Base-by-base conservation (phyloP, 176 grass and related monocot species). In the Lolium multiflorum region DNA sequence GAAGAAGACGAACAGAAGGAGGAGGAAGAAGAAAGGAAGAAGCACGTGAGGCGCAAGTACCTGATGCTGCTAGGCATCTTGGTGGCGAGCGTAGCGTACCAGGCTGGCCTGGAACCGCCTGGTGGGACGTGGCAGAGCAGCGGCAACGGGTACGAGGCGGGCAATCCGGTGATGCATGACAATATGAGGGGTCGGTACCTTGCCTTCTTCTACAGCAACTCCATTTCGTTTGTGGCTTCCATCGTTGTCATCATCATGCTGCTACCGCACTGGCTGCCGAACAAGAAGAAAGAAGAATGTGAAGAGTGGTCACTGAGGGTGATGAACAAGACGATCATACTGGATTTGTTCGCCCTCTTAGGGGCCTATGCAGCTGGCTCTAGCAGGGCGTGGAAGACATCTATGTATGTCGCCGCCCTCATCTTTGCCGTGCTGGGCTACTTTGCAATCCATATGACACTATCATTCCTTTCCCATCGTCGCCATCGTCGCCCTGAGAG, bases 71-170 rank as follows among this genome's bases (percentile, higher is more conserved):
- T 67, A 67, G 64, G 64, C 26, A 35, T 67, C 64, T 67, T 67
- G 64, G 64, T 67, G 13, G 65, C 64, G 7, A 67, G 64, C 64
- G 64, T 67, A 67, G 64, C 64, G 14, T 67, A 67, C 28, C 64
- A 60, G 57, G 57, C 57, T 2, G 57, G 20, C n/a, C 57, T 60
- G 20, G n/a, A 22, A 60, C 57, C 57, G 13, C 64, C 28, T 6
- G 64, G 64, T 6, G 64, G 64, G 64, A 67, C 4, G 28, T 67
- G 64, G 28, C 64, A 67, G 64, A 67, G 64, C 28, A 67, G 64
- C 64, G 9, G 6, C 2, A 11, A 67, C 14, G 28, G 31, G 28
- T 2, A 67, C 7, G 28, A 38, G 15, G 64, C 64, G 0, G 64
- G 64, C 28, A 67, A 35, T 15, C 64, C 64, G 15, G 28, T 37